Base-by-base conservation (phyloP, 306 rosid species). In the Chamaecrista fasciculata region DNA sequence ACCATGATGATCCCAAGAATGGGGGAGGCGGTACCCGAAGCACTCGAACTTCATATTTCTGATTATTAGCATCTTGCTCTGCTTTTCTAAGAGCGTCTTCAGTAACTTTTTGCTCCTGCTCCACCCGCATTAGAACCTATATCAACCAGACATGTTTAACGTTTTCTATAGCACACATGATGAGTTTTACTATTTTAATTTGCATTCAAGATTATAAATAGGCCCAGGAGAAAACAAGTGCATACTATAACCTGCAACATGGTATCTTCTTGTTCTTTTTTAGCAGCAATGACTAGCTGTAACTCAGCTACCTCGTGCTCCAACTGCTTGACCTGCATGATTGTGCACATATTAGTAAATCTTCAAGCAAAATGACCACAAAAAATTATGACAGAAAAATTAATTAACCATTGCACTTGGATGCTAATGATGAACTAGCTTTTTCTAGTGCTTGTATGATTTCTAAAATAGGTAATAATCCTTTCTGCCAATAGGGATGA, bases 191-290 rank as follows among this genome's bases (percentile, higher is more conserved):
- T 53, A 36, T 62, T 78, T 68, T 58, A 61, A 67, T 77, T 55
- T 56, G 69, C 77, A 71, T 42, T 51, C 66, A 74, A 53, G 82
- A 68, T 78, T 59, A 70, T 70, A 57, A 67, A 58, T 76, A 76
- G 62, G 62, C 62, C 76, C 61, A 49, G 83, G 71, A 71, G 76
- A 70, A 75, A 80, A 78, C 71, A 61, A 39, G 66, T 62, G 81
- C 80, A 63, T 70, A 72, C 48, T 52, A 79, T 68, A 80, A 90
- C 98, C 98, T 93, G 85, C 77, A 90, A 79, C 91, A 90, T 82
- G 62, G 94, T 85, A 77, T 81, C 72, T 86, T 88, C 98, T 90
- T 93, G 91, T 77, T 93, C 96, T 83, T 85, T 85, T 82, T 93
- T 88, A 46, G 86, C 97, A 9, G 80, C 24, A 66, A 93, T 87